Percentiles rank a stretch among this genome's conserved stretches.
Conservation (phyloP, 352 stramenopile genomes). For the Phytophthora sansomeana region DNA sequence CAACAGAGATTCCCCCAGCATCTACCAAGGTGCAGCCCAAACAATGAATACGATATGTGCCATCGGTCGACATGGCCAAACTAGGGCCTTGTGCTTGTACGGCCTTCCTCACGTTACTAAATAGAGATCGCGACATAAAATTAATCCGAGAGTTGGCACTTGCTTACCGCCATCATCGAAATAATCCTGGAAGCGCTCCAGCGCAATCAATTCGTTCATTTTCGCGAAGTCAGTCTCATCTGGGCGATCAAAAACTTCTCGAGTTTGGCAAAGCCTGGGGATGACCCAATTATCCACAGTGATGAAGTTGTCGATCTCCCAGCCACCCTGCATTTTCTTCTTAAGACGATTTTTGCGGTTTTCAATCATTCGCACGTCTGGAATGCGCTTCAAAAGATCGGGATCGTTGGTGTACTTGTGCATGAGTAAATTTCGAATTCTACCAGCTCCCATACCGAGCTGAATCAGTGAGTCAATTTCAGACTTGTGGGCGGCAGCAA, state of each 20-base stretch:
- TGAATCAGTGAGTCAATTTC: slow-evolving; percentile 15
- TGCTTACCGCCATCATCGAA: background rate
- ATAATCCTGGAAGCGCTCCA: slow-evolving; percentile 17
- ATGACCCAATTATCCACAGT: background rate
- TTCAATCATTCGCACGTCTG: background rate
- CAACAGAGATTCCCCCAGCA: slow-evolving; percentile 11
- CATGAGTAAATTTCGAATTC: slow-evolving; percentile 1
- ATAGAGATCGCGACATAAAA: slow-evolving; percentile 4
- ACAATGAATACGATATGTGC: slow-evolving; percentile 16
- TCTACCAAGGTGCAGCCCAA: slow-evolving; percentile 9
- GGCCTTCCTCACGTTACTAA: slow-evolving; percentile 4
- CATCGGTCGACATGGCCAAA: slow-evolving; percentile 14
- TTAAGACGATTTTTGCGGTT: slow-evolving; percentile 1
- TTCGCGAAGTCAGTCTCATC: slow-evolving; percentile 1
- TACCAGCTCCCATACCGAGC: slow-evolving; percentile 8
- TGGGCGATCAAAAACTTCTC: background rate
- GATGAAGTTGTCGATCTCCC: slow-evolving; percentile 5
- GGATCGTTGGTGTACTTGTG: slow-evolving; percentile 1
- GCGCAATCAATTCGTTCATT: slow-evolving; percentile 8
- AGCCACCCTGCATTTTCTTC: too few relatives aligned
- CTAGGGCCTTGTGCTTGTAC: background rate
- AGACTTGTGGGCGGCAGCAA: slow-evolving; percentile 7
- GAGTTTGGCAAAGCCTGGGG: slow-evolving; percentile 5
- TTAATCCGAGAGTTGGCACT: background rate
- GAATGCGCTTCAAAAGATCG: background rate